Evolutionary conservation across 441 rosid species (phyloP), one percentile per base, ranked within the genome.

Genomic region (Pelargonium hybrid): DNA sequence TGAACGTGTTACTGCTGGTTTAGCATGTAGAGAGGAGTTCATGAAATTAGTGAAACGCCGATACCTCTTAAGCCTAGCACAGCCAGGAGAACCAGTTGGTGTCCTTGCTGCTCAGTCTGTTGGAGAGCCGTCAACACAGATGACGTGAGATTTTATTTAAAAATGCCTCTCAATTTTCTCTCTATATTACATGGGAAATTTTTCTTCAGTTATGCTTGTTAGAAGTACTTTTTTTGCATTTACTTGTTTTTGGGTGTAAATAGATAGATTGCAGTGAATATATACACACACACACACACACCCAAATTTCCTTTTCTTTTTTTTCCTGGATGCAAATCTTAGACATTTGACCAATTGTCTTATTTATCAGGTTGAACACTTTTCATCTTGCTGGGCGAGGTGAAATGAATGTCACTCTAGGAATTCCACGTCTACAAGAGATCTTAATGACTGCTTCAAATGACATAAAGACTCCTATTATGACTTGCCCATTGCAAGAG

Each of bases 331-430:
- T 57, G 5, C 8, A 17, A 25, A 2, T 11, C 21, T 37, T 4
- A n/a, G n/a, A 26, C 37, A 37, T 63, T 20, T 63, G 26, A 14
- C 34, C 8, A 48, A 64, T 13, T 6, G 20, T 43, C 26, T 64
- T 71, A 43, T 69, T 74, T 77, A n/a, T 66, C 88, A 95, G 99
- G 81, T 74, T 95, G 81, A 92, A 95, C 78, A 95, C 99, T 75
- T 95, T 95, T 82, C 99, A 95, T 87, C 97, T 92, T 78, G 99
- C 99, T 75, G 99, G 99, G 54, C 85, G 99, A 76, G 99, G 99
- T 81, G 99, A 92, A 85, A 89, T 89, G 98, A 92, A 95, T 80
- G 99, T 95, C 69, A 92, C 98, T 17, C 93, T 95, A 61, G 98
- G 99, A 67, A 89, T 92, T 59, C 98, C 98, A 14, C 99, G 97